Evolutionary conservation across 2,329 filamentous ascomycete species (phyloP), one percentile per base, ranked within the genome.

Genomic region (Colletotrichum scovillei): DNA sequence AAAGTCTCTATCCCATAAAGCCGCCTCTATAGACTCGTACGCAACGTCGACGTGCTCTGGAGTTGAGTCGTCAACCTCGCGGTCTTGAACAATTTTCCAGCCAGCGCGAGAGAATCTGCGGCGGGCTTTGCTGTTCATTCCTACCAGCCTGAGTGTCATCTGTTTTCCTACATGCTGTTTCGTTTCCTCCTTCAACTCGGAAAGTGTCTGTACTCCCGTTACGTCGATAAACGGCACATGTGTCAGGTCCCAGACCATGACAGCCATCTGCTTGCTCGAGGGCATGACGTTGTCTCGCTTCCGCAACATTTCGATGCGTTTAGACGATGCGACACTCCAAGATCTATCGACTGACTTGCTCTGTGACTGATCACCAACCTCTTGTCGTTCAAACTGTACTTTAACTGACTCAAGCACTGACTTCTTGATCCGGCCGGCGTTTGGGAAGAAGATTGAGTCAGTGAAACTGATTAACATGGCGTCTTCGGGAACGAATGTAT

Each of bases 381-480:
- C 0, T 85, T 87, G n/a, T 16, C 80, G 79, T n/a, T 80, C 76
- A 24, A 78, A 81, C 28, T 77, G 77, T 1, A 81, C 75, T 74
- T 88, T 85, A 49, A 90, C 78, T 1, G 82, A 81, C 74, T 91
- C 88, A 19, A 90, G 80, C 22, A 88, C 85, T 8, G 82, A 80
- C 2, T 79, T 83, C 60, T 88, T 89, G 72, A 87, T 80, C 53
- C 86, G 82, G 69, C 89, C 88, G 2, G 90, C 89, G 77, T 92
- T 92, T 74, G 86, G 88, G 82, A 92, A 92, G 80, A 92, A 88
- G 46, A 92, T 81, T 1, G 88, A 86, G 69, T 90, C 88, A 46
- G 84, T 86, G 79, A 91, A 90, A 4, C 84, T 83, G 77, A 92
- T 89, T 46, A 92, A 81, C 35, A 88, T 88, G 1, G 86, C 85